A percentile compares a stretch with the other conserved stretches of the same genome.
Evolutionary conservation across 208 protist genomes (phyloP).

Genomic region (Blastocrithidia nonstop): DNA sequence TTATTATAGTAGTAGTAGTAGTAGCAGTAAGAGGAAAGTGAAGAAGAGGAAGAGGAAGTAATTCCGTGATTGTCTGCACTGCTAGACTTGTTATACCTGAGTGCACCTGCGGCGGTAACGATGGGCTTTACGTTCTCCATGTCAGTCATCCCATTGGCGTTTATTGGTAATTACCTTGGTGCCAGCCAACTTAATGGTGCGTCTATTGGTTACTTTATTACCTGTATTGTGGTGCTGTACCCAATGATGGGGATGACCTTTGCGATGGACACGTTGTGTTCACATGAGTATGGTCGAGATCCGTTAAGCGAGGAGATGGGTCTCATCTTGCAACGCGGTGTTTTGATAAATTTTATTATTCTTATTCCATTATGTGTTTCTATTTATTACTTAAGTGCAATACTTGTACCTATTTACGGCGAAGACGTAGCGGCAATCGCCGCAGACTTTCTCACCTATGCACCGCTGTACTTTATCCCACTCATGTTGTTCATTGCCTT

Average conservation of each 20-base stretch:
- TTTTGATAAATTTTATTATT: conserved; percentile 54
- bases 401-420: conserved; percentile 47
- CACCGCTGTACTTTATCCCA: conserved; percentile 43
- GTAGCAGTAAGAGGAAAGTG: too few relatives aligned
- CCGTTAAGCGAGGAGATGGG: conserved; percentile 50
- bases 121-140: conserved; percentile 71
- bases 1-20: too few relatives aligned
- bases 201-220: conserved; percentile 72
- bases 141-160: conserved; percentile 55
- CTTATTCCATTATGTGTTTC: conserved; percentile 29
- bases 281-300: conserved; percentile 69
- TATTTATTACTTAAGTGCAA: conserved; percentile 25
- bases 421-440: conserved; percentile 21
- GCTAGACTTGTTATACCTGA: conserved; percentile 49
- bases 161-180: conserved; percentile 64
- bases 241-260: conserved; percentile 70
- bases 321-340: conserved; percentile 55
- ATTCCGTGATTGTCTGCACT: conserved; percentile 18
- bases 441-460: conserved; percentile 47
- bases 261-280: conserved; percentile 71
- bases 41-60: conserved; percentile 14
- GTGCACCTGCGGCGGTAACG: conserved; percentile 39
- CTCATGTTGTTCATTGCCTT: conserved; percentile 57
- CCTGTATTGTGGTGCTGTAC: conserved; percentile 50
- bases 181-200: conserved; percentile 41